Evolutionary conservation across 371 early-diverging fungal species (phyloP).

Genomic region (Syncephalastrum monosporum): DNA sequence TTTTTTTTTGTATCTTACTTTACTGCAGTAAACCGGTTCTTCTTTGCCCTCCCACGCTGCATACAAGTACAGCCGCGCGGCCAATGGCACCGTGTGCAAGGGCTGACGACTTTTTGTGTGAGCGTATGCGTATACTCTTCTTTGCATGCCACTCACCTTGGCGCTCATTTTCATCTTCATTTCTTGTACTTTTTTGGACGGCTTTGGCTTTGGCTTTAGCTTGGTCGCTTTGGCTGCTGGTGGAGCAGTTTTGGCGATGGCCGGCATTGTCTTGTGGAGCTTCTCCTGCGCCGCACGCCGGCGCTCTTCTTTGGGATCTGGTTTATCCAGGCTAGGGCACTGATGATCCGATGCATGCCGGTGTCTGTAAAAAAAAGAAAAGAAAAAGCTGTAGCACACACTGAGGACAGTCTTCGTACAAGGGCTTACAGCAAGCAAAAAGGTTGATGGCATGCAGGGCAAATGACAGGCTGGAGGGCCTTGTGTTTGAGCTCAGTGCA

Average conservation of each 20-base stretch:
- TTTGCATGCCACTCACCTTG: constrained; percentile 2
- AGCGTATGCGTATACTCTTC: too few species aligned
- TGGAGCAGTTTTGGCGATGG: not conserved
- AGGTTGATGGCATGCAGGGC: too few species aligned
- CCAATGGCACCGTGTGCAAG: constrained; percentile 3
- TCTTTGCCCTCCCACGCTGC: not conserved
- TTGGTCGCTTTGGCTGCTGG: not conserved
- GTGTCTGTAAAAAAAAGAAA: constrained; percentile 1
- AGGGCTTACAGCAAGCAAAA: too few species aligned
- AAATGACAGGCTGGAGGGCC: too few species aligned
- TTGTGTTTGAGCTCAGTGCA: too few species aligned
- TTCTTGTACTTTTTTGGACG: constrained; percentile 8
- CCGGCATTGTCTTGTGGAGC: not conserved
- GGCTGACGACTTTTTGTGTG: not conserved
- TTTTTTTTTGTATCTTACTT: not conserved
- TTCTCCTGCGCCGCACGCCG: constrained; percentile 6
- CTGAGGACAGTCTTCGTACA: too few species aligned
- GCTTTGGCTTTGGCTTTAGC: not conserved
- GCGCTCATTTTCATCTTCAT: constrained; percentile 16
- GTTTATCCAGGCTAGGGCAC: constrained; percentile 2
- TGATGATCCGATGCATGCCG: constrained; percentile 6
- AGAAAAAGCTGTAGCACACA: too few species aligned
- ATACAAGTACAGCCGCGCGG: constrained; percentile 10
- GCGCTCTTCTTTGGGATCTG: constrained; percentile 5
- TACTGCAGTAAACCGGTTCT: constrained; percentile 1